Evolutionary conservation across 495 filamentous ascomycete genomes (phyloP).

Genomic region (Bombardia bombarda): DNA sequence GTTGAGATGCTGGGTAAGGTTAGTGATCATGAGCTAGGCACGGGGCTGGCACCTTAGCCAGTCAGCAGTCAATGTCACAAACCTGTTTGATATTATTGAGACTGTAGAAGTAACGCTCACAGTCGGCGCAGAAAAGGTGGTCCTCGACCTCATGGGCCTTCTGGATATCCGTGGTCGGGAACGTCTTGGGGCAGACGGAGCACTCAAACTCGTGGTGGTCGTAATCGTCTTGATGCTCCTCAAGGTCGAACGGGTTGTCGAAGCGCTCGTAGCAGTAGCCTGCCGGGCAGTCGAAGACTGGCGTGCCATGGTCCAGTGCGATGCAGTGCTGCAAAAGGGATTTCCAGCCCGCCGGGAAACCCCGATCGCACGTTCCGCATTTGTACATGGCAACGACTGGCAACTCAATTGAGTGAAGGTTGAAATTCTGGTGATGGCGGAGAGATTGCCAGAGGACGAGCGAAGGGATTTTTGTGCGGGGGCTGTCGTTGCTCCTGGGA

Average conservation of each 20-base stretch:
- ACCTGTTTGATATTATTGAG: slow-evolving; percentile 24
- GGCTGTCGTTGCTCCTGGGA: too few species aligned
- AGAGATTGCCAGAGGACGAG: too few species aligned
- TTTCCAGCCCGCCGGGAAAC: slow-evolving; percentile 13
- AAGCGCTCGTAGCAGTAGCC: too few species aligned
- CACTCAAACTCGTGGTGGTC: slow-evolving; percentile 18
- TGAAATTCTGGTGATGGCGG: too few species aligned
- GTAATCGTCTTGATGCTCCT: neutral
- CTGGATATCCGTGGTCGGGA: neutral
- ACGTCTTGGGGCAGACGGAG: slow-evolving; percentile 9
- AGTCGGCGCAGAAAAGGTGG: slow-evolving; percentile 22
- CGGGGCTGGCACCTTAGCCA: neutral
- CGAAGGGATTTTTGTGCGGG: too few species aligned
- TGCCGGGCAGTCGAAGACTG: too few species aligned
- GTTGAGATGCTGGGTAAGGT: slow-evolving; percentile 17
- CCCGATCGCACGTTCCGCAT: slow-evolving; percentile 15
- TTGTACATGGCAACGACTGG: slow-evolving; percentile 9
- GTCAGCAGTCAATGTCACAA: neutral
- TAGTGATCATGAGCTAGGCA: neutral
- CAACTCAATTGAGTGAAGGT: too few species aligned
- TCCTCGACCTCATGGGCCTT: slow-evolving; percentile 12
- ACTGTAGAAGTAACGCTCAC: slow-evolving; percentile 18
- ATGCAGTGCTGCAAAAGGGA: slow-evolving; percentile 16
- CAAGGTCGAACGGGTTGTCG: neutral
- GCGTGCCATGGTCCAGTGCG: slow-evolving; percentile 11